Evolutionary conservation across 345 rosid species (phyloP), one percentile per base, ranked within the genome.

Genomic region (Citrus sp.): DNA sequence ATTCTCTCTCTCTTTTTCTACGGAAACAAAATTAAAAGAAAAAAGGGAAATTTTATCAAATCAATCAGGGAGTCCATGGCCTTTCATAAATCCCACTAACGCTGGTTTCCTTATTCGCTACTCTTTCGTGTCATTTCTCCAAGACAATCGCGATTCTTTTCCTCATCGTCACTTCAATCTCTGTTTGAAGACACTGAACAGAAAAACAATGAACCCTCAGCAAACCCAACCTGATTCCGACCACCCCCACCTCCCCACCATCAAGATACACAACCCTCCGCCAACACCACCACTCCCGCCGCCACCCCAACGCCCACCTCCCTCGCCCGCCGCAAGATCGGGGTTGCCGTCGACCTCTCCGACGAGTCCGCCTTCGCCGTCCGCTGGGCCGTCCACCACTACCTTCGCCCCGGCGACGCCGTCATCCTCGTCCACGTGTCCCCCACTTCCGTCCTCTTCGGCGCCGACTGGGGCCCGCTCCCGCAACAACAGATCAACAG

Each of bases 391-490:
- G 97, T 92, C 65, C 72, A 86, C 62, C 86, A 96, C 80, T 96
- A 96, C 88, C 78, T 92, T 83, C 99, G 99, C 49, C 94, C 94
- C 14, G 99, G 98, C 0, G 98, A 96, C 75, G 95, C 95, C 58
- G 97, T 94, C 81, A 80, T 96, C 83, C 90, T 96, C 71, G 91
- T 96, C 87, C 99, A 96, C 80, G 99, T 96, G n/a, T 89, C 97
- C 56, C 97, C 99, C 8, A 96, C 99, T 72, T 92, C 97, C 80
- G 95, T 92, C 46, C 95, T 96, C 69, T 94, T 87, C 81, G 99
- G 99, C 72, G 99, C 99, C 67, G 99, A 96, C 73, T 96, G 99
- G 98, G 99, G 98, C 46, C 97, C 98, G 2, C 91, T 91, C 30
- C 91, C 97, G 72, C 88, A 82, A 83, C 88, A 82, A 28, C 82